A percentile compares a stretch with the other conserved stretches of the same genome.
Conservation (phyloP, 495 filamentous ascomycete species). For the Xylaria curta region DNA sequence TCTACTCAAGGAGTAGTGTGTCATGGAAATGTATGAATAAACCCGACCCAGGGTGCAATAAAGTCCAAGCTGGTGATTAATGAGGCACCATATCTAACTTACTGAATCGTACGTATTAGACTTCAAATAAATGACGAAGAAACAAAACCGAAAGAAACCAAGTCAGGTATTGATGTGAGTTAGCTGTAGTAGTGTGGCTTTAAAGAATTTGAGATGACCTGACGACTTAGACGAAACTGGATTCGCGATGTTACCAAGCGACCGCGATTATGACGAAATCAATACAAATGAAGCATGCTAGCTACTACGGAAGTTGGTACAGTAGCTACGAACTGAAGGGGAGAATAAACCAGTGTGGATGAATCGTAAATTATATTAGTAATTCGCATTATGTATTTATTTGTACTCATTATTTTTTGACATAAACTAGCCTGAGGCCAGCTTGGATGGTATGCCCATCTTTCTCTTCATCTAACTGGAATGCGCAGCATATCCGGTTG, state of each 20-base stretch:
- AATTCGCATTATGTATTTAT: slow-evolving; percentile 22
- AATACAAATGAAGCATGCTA: background rate
- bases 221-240: background rate
- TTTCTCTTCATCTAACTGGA: slow-evolving; percentile 19
- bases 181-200: background rate
- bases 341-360: background rate
- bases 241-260: background rate
- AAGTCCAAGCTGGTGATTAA: background rate
- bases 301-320: background rate
- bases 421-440: background rate
- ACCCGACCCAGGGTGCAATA: background rate
- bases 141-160: background rate
- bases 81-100: background rate
- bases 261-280: background rate
- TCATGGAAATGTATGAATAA: background rate
- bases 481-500: slow-evolving; percentile 31
- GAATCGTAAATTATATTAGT: slow-evolving; percentile 22
- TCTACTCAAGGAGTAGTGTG: background rate
- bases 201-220: background rate
- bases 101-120: background rate
- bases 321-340: too few relatives aligned
- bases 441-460: background rate
- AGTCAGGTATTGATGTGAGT: background rate
- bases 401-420: slow-evolving; percentile 42
- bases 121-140: background rate